Evolutionary conservation across 441 rosid genomes (phyloP).

Genomic region (Croton laevigatus): DNA sequence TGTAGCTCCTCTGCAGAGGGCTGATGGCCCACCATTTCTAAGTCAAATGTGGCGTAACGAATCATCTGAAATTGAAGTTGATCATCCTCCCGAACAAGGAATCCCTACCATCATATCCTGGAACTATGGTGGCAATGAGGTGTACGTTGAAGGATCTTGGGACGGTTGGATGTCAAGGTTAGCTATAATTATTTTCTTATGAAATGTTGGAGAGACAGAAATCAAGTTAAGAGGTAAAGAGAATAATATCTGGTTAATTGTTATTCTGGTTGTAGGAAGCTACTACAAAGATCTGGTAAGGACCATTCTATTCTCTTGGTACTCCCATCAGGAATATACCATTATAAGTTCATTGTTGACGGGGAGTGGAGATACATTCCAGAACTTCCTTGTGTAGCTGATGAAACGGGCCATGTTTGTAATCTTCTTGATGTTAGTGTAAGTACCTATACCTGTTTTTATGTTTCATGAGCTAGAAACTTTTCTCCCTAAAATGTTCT

Average conservation of each 20-base stretch:
- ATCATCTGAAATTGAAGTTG: slow-evolving; percentile 35
- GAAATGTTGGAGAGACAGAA: neutral
- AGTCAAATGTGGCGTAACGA: slow-evolving; percentile 50
- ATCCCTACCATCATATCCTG: slow-evolving; percentile 78
- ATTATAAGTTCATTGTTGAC: slow-evolving; percentile 84
- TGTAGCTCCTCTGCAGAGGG: slow-evolving; percentile 57
- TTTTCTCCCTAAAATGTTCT: neutral
- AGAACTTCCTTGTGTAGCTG: slow-evolving; percentile 67
- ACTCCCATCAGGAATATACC: slow-evolving; percentile 75
- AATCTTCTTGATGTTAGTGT: slow-evolving; percentile 87
- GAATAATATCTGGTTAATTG: slow-evolving; percentile 1
- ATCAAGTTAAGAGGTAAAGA: neutral
- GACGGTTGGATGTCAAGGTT: slow-evolving; percentile 85
- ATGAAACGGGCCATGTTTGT: slow-evolving; percentile 61
- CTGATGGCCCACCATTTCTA: slow-evolving; percentile 38
- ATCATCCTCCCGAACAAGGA: slow-evolving; percentile 50
- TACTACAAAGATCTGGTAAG: slow-evolving; percentile 73
- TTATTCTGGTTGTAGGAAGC: slow-evolving; percentile 50
- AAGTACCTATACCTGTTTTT: slow-evolving; percentile 28
- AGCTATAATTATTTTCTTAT: neutral
- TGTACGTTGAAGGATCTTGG: slow-evolving; percentile 91
- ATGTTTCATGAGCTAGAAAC: neutral
- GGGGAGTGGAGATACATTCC: slow-evolving; percentile 77
- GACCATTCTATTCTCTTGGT: slow-evolving; percentile 78
- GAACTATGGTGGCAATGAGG: slow-evolving; percentile 85